Evolutionary conservation across 176 grass and related monocot genomes (phyloP).

Genomic region (Hordeum marinum): DNA sequence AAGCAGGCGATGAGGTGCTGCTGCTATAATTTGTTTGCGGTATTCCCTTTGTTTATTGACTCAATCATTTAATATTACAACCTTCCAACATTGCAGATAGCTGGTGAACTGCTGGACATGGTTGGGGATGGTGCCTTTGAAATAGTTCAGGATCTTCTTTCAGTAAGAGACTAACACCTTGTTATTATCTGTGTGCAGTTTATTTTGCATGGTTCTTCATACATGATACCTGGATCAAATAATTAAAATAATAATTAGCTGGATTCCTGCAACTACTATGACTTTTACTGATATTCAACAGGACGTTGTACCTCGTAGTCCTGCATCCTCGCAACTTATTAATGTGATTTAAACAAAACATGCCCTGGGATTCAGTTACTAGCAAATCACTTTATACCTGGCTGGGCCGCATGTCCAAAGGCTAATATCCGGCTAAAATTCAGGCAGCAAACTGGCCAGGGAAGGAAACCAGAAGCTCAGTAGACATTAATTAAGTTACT

Average conservation of each 20-base stretch:
- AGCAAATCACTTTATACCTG: neutral
- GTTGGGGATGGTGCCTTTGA: constrained; percentile 88
- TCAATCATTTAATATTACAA: constrained; percentile 20
- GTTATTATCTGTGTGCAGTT: neutral
- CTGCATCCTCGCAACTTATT: constrained; percentile 23
- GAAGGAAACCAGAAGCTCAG: neutral
- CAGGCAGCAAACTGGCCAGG: neutral
- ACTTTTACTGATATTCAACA: neutral
- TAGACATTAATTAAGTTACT: neutral
- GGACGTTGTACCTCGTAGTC: neutral
- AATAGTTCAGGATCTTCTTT: constrained; percentile 79
- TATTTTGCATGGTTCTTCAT: constrained; percentile 25
- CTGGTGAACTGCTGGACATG: constrained; percentile 87
- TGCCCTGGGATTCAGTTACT: neutral
- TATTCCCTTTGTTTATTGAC: constrained; percentile 7
- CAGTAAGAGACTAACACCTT: constrained; percentile 42
- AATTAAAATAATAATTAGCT: neutral
- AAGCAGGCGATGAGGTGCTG: constrained; percentile 79
- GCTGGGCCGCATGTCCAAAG: neutral
- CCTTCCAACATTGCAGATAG: constrained; percentile 49
- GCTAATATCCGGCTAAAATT: constrained; percentile 6
- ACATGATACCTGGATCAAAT: neutral
- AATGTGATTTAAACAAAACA: constrained; percentile 12
- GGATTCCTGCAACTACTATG: neutral
- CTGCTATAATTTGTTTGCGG: constrained; percentile 1